A percentile compares a stretch with the other conserved stretches of the same genome.
These are phyloP conservation scores for Lasiodiplodia gonubiensis DNA, from an alignment of 2,329 filamentous ascomycete species.

Conservation along the genomic window DNA sequence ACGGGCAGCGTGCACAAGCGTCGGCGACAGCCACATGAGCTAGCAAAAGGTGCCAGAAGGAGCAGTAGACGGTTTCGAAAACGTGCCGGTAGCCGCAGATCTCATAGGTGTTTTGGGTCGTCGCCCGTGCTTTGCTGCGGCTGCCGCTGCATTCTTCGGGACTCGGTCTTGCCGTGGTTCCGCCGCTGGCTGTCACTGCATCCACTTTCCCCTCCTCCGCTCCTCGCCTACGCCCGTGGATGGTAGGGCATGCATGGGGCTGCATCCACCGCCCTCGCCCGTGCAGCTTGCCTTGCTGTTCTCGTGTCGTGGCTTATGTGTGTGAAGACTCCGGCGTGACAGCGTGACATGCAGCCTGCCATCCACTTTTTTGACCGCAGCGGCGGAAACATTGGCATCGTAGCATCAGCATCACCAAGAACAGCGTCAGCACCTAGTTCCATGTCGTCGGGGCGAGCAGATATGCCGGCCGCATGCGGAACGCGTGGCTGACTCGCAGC, in stretches of 20 bases:
- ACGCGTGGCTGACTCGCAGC: not conserved
- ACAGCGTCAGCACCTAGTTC: not conserved
- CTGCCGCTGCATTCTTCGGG: not conserved
- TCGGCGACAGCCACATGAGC: conserved; percentile 2
- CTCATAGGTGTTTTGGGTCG: not conserved
- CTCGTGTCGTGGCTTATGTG: conserved; percentile 1
- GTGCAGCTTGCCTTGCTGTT: not conserved
- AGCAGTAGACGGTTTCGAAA: conserved; percentile 1
- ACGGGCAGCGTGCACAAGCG: not conserved
- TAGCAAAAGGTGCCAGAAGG: not conserved
- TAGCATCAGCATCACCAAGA: not conserved
- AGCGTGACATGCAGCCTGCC: conserved; percentile 10
- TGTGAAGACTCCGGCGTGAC: conserved; percentile 1
- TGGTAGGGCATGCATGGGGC: conserved; percentile 6
- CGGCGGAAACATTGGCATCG: not conserved
- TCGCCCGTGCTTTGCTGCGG: conserved; percentile 7
- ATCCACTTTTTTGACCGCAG: conserved; percentile 12
- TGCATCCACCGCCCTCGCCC: conserved; percentile 18
- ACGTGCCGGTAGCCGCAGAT: not conserved
- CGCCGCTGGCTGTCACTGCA: not conserved
- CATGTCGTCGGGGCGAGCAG: not conserved
- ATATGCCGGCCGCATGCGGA: not conserved
- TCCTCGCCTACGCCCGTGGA: not conserved
- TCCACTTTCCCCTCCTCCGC: not conserved
- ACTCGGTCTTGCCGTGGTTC: conserved; percentile 6